Conservation (phyloP, 768 basidiomycete genomes). For the Paxillus ammoniavirescens region DNA sequence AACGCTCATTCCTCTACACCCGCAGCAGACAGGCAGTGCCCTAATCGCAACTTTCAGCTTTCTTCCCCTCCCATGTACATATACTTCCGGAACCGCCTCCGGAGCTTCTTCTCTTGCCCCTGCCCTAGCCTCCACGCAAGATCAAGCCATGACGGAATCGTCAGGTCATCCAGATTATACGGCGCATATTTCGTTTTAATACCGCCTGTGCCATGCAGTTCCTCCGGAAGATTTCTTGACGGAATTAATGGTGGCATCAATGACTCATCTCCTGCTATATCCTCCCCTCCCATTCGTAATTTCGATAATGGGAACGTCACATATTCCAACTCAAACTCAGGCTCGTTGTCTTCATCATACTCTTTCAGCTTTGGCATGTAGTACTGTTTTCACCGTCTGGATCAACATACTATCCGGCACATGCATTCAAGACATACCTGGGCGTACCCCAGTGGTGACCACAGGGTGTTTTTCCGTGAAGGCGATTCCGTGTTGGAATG, state of each 20-base stretch:
- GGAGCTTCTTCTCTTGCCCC: constrained; percentile 49
- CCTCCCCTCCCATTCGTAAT: constrained; percentile 37
- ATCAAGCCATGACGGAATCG: constrained; percentile 69
- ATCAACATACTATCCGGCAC: constrained; percentile 8
- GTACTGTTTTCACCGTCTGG: constrained; percentile 43
- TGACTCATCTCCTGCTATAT: constrained; percentile 14
- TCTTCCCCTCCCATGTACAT: constrained; percentile 65
- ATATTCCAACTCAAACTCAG: constrained; percentile 77
- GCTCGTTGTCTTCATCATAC: constrained; percentile 46
- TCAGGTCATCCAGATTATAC: constrained; percentile 75
- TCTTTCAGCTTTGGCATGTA: constrained; percentile 57
- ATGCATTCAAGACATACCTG: constrained; percentile 53
- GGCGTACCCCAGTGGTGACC: constrained; percentile 79
- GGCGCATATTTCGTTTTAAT: constrained; percentile 58
- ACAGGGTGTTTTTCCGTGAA: constrained; percentile 64
- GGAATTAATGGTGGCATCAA: constrained; percentile 60
- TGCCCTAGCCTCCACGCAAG: constrained; percentile 64
- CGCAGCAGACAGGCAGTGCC: background rate
- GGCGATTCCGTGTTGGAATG: constrained; percentile 64
- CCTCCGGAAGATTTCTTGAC: constrained; percentile 49
- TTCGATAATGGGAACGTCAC: constrained; percentile 53
- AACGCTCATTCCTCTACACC: background rate
- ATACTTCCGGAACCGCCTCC: constrained; percentile 62
- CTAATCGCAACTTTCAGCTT: constrained; percentile 8
- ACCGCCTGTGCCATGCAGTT: constrained; percentile 40